Conservation (phyloP, 352 stramenopile genomes). For the Aphanomyces euteiches region DNA sequence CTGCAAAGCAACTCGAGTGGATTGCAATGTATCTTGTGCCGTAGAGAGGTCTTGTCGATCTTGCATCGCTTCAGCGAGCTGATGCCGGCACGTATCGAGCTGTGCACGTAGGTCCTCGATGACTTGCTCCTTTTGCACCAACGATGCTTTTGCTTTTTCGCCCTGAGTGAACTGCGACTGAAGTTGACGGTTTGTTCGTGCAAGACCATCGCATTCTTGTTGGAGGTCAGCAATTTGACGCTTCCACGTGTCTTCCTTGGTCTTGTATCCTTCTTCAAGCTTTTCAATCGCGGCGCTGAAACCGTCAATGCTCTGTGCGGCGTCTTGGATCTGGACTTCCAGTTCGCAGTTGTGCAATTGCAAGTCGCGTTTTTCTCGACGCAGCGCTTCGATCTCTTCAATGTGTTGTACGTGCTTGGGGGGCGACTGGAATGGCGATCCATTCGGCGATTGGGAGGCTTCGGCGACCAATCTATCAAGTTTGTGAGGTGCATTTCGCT, state of each 20-base stretch:
- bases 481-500: background rate
- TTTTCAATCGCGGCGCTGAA: constrained; percentile 26
- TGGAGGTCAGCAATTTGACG: constrained; percentile 22
- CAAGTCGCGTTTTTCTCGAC: constrained; percentile 22
- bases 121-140: background rate
- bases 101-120: constrained; percentile 13
- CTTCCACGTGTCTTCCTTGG: constrained; percentile 27
- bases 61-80: background rate
- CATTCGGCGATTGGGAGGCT: background rate
- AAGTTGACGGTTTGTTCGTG: constrained; percentile 7
- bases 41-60: background rate
- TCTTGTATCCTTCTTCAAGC: constrained; percentile 22
- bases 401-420: constrained; percentile 14
- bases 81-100: background rate
- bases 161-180: background rate
- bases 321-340: constrained; percentile 25
- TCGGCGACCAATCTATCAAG: constrained; percentile 14
- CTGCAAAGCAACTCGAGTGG: background rate
- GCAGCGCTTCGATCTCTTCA: constrained; percentile 19
- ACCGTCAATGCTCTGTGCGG: constrained; percentile 22
- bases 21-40: constrained; percentile 1
- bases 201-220: constrained; percentile 16
- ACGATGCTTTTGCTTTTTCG: background rate
- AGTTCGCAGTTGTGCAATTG: constrained; percentile 21
- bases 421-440: constrained; percentile 16